Evolutionary conservation across 495 filamentous ascomycete genomes (phyloP).

Genomic region (Trichoderma virens): DNA sequence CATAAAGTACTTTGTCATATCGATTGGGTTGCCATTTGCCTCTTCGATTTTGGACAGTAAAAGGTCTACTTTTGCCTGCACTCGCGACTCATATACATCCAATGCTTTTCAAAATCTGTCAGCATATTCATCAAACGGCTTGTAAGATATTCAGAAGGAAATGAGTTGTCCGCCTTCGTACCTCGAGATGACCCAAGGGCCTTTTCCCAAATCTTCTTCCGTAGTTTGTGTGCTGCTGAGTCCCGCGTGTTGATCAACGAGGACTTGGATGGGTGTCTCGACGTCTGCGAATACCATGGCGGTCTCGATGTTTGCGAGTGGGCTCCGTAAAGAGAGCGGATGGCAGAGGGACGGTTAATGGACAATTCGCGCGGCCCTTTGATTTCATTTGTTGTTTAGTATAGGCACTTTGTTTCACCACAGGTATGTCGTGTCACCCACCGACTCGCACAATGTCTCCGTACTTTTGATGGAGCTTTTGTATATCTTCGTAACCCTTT

Average conservation of each 20-base stretch:
- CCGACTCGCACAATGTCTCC: conserved; percentile 33
- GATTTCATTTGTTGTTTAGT: too few species aligned
- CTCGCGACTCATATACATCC: conserved; percentile 18
- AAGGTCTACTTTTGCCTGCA: conserved; percentile 19
- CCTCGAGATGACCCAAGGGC: conserved; percentile 25
- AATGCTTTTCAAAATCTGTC: conserved; percentile 23
- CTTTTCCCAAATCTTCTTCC: conserved; percentile 30
- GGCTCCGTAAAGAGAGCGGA: conserved; percentile 26
- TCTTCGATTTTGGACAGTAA: conserved; percentile 19
- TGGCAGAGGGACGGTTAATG: conserved; percentile 26
- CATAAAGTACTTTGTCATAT: conserved; percentile 21
- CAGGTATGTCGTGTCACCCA: background rate
- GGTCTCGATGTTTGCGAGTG: conserved; percentile 25
- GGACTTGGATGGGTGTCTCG: conserved; percentile 14
- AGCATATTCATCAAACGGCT: too few species aligned
- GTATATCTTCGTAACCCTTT: conserved; percentile 25
- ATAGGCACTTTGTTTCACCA: too few species aligned
- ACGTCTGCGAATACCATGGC: conserved; percentile 27
- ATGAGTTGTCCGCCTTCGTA: too few species aligned
- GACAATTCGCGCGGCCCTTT: conserved; percentile 29
- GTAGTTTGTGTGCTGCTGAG: conserved; percentile 16
- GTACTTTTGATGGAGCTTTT: conserved; percentile 25
- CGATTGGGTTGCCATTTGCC: conserved; percentile 15
- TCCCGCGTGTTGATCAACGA: conserved; percentile 23
- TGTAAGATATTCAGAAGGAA: too few species aligned